These are phyloP conservation scores for Zea mays DNA, from an alignment of 176 grass and related monocot species.

Conservation along the genomic window DNA sequence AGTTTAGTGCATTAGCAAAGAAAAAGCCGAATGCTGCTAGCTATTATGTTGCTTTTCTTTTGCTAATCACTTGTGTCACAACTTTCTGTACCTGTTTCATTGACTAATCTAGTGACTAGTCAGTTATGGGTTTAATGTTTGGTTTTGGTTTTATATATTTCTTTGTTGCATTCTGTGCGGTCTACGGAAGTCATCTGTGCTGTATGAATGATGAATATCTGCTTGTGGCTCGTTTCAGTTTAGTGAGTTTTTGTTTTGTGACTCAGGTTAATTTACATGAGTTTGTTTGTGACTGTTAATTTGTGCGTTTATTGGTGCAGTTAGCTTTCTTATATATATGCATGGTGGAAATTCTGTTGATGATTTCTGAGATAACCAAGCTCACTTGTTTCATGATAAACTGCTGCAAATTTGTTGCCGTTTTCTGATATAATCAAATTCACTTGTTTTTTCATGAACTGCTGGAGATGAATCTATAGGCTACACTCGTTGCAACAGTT, in stretches of 20 bases:
- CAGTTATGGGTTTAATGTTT: conserved; percentile 24
- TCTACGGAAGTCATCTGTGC: not conserved
- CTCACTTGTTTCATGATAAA: too few species aligned
- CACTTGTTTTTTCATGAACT: not conserved
- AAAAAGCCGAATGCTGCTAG: conserved; percentile 40
- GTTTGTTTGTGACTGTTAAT: not conserved
- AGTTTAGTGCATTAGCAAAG: conserved; percentile 54
- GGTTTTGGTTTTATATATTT: not conserved
- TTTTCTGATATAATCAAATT: not conserved
- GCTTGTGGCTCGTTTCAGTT: not conserved
- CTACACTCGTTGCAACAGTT: not conserved
- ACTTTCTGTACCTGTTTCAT: conserved; percentile 24
- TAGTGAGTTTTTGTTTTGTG: not conserved
- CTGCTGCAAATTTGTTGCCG: not conserved
- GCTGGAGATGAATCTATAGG: not conserved
- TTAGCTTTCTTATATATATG: not conserved
- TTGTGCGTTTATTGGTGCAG: not conserved
- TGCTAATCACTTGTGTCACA: conserved; percentile 49
- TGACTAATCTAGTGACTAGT: conserved; percentile 43
- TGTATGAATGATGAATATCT: not conserved
- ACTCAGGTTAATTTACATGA: not conserved
- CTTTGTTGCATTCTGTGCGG: not conserved
- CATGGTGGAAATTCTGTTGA: too few species aligned
- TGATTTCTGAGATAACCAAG: too few species aligned
- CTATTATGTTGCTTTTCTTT: conserved; percentile 49